These are phyloP conservation scores for Termitomyces sp. DNA, from an alignment of 768 basidiomycete species.

Conservation along the genomic window DNA sequence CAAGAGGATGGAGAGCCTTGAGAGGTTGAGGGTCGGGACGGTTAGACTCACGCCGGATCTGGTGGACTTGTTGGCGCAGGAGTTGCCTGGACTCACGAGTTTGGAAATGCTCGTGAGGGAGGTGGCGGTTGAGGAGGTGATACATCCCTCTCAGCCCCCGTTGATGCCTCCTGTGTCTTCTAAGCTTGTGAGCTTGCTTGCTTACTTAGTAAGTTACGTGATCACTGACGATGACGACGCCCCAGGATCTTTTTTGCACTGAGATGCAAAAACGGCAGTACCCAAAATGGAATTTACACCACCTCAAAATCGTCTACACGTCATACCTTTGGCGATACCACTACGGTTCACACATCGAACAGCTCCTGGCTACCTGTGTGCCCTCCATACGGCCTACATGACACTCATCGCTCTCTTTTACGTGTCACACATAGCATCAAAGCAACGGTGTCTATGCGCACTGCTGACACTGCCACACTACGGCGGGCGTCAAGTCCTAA, in stretches of 20 bases:
- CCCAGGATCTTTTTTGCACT: slow-evolving; percentile 18
- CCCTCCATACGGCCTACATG: slow-evolving; percentile 16
- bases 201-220: too few relatives aligned
- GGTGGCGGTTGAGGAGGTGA: slow-evolving; percentile 16
- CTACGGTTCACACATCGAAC: slow-evolving; percentile 24
- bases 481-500: too few relatives aligned
- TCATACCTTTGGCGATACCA: slow-evolving; percentile 23
- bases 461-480: background rate
- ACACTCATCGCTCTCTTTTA: background rate
- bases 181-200: too few relatives aligned
- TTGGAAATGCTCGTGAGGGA: slow-evolving; percentile 35
- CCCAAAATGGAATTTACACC: slow-evolving; percentile 25
- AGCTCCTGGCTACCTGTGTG: slow-evolving; percentile 26
- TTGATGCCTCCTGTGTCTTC: background rate
- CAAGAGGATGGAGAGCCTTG: slow-evolving; percentile 18
- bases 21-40: slow-evolving; percentile 31
- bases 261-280: slow-evolving; percentile 28
- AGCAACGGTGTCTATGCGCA: too few relatives aligned
- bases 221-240: too few relatives aligned
- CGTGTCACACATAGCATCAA: background rate
- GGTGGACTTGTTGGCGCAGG: slow-evolving; percentile 32
- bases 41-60: slow-evolving; percentile 36
- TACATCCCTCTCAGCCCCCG: background rate
- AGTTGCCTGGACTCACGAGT: slow-evolving; percentile 25
- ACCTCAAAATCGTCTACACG: slow-evolving; percentile 26